Evolutionary conservation across 2,329 filamentous ascomycete species (phyloP).

Genomic region (Lasiodiplodia theobromae): DNA sequence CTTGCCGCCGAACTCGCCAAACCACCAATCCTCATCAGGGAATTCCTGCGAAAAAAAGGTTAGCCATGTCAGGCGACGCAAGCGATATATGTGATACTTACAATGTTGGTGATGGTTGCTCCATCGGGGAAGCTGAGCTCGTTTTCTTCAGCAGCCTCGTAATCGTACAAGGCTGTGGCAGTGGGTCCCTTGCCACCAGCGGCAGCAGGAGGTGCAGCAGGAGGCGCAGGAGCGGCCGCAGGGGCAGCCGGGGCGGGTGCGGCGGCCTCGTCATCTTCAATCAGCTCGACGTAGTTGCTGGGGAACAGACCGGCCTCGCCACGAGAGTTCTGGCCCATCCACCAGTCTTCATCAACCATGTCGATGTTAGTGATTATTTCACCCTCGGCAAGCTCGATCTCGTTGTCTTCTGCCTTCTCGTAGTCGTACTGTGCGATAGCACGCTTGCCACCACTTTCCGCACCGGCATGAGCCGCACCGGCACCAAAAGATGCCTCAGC

Average conservation of each 20-base stretch:
- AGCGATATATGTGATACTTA: constrained; percentile 54
- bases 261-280: constrained; percentile 65
- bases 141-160: constrained; percentile 96
- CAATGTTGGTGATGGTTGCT: constrained; percentile 79
- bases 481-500: constrained; percentile 53
- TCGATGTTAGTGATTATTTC: constrained; percentile 91
- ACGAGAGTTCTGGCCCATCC: constrained; percentile 87
- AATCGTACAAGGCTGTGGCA: constrained; percentile 90
- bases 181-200: constrained; percentile 60
- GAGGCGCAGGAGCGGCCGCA: constrained; percentile 41
- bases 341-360: constrained; percentile 98
- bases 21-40: constrained; percentile 99
- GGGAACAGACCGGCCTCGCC: constrained; percentile 93
- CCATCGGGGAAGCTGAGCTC: constrained; percentile 85
- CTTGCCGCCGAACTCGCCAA: constrained; percentile 81
- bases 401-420: constrained; percentile 96
- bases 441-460: constrained; percentile 64
- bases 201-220: constrained; percentile 42
- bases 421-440: constrained; percentile 93
- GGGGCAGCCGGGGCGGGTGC: constrained; percentile 42
- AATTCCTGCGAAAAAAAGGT: constrained; percentile 69
- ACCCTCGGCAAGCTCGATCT: constrained; percentile 88
- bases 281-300: constrained; percentile 92
- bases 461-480: constrained; percentile 44
- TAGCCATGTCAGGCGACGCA: background rate